Base-by-base conservation (phyloP, 148 eudicot genomes). In the Chenopodium quinoa region DNA sequence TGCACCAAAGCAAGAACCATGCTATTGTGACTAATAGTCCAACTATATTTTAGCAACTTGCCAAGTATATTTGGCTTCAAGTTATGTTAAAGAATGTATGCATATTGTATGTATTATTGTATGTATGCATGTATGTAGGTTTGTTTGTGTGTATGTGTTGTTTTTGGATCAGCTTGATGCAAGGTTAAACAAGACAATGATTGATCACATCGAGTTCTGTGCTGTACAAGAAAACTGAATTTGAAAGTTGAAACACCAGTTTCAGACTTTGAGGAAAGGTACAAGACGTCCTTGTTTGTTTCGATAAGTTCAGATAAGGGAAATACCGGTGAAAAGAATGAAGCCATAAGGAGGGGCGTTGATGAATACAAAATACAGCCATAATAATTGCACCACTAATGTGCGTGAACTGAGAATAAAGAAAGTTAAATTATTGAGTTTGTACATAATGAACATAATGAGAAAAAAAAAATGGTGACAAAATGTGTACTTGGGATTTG, bases 31-130 rank as follows among this genome's bases (percentile, higher is more conserved):
- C 31, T 25, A 19, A 20, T 60, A 63, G 73, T 77, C 52, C 76
- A 62, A 47, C 34, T 62, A 23, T 44, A 3, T 73, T 73, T 29
- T 20, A 47, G 50, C 83, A 22, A 73, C 78, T 65, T 81, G 78
- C 16, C 47, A 37, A 63, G 79, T 40, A 50, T 56, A 32, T 78
- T 83, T 82, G 80, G 77, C 31, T 66, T 83, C 20, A 77, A 71
- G 65, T 71, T 27, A 27, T 63, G 78, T 46, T 23, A 65, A 12
- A 20, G 54, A 37, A 34, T 71, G 74, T 71, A 40, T 40, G 44
- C 44, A 40, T 40, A 40, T 40, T 40, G 74, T 40, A 13, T 71
- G 4, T 22, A 9, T 1, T 16, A 4, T 23, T 52, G 44, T 32
- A 13, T 32, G 16, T 76, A 20, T 47, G 73, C 7, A 37, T 37